Conservation (phyloP, 2,329 filamentous ascomycete genomes). For the Phialophora verrucosa region DNA sequence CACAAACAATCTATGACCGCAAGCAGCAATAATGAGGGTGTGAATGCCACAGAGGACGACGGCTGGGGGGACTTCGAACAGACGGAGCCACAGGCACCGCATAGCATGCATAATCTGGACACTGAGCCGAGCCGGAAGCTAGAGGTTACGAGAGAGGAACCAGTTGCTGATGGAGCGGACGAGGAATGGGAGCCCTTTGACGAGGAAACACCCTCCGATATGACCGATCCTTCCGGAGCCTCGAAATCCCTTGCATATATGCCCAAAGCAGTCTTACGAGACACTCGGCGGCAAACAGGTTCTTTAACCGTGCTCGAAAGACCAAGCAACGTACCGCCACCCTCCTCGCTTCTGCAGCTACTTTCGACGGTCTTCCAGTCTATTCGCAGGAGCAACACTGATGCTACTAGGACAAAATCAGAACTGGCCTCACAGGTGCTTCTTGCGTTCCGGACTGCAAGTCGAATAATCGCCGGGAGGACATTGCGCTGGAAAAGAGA, state of each 20-base stretch:
- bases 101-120: too few species aligned
- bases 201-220: slow-evolving; percentile 42
- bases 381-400: slow-evolving; percentile 36
- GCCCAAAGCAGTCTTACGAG: slow-evolving; percentile 33
- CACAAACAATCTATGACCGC: not conserved
- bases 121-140: not conserved
- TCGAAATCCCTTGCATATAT: not conserved
- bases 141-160: not conserved
- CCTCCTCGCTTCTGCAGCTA: slow-evolving; percentile 77
- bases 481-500: slow-evolving; percentile 91
- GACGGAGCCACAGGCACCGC: not conserved
- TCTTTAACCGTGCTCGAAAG: slow-evolving; percentile 49
- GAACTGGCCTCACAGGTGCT: slow-evolving; percentile 24
- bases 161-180: slow-evolving; percentile 44
- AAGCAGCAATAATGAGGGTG: not conserved
- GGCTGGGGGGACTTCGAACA: slow-evolving; percentile 55
- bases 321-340: slow-evolving; percentile 87
- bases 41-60: slow-evolving; percentile 42
- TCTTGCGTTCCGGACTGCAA: slow-evolving; percentile 62
- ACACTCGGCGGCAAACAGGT: slow-evolving; percentile 8
- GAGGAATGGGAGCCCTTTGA: slow-evolving; percentile 63
- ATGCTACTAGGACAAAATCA: slow-evolving; percentile 14
- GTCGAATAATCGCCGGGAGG: slow-evolving; percentile 81
- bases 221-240: not conserved
- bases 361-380: slow-evolving; percentile 71